phyloP scores from a whole-genome alignment of 192 early-diverging fungal species.

The Phycomyces nitens region DNA sequence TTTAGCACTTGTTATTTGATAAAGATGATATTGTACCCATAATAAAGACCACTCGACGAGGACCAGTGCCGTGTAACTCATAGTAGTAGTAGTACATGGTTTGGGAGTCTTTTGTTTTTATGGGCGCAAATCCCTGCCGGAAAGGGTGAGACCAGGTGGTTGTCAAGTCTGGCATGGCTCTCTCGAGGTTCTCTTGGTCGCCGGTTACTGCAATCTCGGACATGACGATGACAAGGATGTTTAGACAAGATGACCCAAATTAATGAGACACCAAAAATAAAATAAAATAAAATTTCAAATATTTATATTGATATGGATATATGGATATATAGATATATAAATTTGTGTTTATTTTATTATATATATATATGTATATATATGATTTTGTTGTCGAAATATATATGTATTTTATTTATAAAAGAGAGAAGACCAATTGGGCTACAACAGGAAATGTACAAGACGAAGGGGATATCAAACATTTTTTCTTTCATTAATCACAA shows the following conservation, averaged over 20 bases:
- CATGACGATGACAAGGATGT: neutral
- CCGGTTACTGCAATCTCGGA: conserved; percentile 2
- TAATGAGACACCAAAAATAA: neutral
- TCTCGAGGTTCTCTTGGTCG: neutral
- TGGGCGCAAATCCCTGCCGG: conserved; percentile 33
- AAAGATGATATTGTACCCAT: conserved; percentile 48
- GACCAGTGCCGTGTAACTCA: conserved; percentile 68
- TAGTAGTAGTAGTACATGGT: conserved; percentile 76
- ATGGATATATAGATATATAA: no score
- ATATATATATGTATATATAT: neutral
- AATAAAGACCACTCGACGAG: conserved; percentile 62
- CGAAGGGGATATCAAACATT: neutral
- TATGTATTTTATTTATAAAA: neutral
- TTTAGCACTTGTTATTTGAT: neutral
- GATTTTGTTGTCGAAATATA: neutral
- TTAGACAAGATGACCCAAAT: no score
- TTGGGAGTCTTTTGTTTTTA: conserved; percentile 27
- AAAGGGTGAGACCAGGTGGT: conserved; percentile 5
- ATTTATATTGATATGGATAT: no score
- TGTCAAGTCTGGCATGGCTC: neutral
- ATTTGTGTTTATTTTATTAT: no score
- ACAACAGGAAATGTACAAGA: neutral
- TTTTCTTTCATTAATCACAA: neutral
- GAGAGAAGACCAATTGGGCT: no score
- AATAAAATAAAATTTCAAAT: no score